Evolutionary conservation across 2,329 filamentous ascomycete genomes (phyloP).

Genomic region (Arthrobotrys megalospora): DNA sequence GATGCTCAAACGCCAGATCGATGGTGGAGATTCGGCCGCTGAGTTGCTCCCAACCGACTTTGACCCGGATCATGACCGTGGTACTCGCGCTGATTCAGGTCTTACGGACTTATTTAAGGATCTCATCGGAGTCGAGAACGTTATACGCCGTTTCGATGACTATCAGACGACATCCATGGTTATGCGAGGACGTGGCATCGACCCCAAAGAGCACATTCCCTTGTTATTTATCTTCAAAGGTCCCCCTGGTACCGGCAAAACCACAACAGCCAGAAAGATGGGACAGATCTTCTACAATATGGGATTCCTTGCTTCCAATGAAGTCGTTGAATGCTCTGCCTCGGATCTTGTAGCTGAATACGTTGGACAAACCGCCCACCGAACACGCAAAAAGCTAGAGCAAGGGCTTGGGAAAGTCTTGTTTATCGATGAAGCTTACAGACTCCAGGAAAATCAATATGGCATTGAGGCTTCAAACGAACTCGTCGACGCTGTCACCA

Average conservation of each 20-base stretch:
- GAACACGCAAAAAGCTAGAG: constrained; percentile 75
- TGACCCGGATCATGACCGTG: constrained; percentile 74
- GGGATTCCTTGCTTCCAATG: constrained; percentile 75
- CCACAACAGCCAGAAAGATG: constrained; percentile 80
- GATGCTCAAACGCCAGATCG: constrained; percentile 69
- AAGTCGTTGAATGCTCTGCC: constrained; percentile 78
- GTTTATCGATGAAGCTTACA: constrained; percentile 81
- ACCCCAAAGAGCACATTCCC: constrained; percentile 74
- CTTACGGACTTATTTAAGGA: constrained; percentile 73
- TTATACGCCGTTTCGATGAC: constrained; percentile 72
- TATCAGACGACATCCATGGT: constrained; percentile 72
- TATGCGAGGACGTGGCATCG: constrained; percentile 71
- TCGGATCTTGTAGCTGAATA: constrained; percentile 79
- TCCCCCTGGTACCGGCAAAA: constrained; percentile 79
- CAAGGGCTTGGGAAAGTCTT: constrained; percentile 76
- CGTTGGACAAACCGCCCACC: constrained; percentile 79
- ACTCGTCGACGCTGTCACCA: constrained; percentile 71
- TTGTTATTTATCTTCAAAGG: constrained; percentile 81
- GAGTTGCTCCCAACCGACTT: constrained; percentile 70
- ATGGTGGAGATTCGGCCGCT: constrained; percentile 64
- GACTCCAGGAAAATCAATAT: constrained; percentile 74
- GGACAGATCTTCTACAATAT: constrained; percentile 83
- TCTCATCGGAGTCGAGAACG: constrained; percentile 73
- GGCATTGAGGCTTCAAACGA: constrained; percentile 74
- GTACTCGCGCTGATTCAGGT: constrained; percentile 70